Base-by-base conservation (phyloP, 106 monocot species). In the Xerophyta viscosa region DNA sequence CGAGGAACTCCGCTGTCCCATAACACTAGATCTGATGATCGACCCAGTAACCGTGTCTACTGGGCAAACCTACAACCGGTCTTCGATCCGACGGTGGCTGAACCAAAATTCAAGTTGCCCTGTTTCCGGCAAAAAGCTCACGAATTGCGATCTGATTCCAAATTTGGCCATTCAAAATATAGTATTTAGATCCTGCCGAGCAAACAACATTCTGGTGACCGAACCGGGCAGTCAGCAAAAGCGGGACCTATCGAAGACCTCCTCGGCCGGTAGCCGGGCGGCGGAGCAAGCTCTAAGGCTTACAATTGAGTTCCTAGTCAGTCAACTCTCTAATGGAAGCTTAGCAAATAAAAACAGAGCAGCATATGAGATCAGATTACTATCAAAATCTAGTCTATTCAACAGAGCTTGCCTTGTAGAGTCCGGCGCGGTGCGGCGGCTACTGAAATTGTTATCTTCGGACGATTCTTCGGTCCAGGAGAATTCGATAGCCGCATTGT, bases 41-140 rank as follows among this genome's bases (percentile, higher is more conserved):
- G 88, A 96, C 37, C 89, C 96, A 0, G 96, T 96, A 17, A 89
- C 77, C 12, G 60, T 96, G 6, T 63, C 68, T 24, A 85, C 96
- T 1, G 96, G 96, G 3, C 89, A 85, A 43, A 96, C 96, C n/a
- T 96, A 89, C 57, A 80, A 89, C 52, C 78, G 96, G 3, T 24
- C 33, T 1, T 96, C 96, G 2, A 96, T 96, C 54, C 19, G 42
- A 15, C 59, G 57, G 36, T 96, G 96, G 96, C 41, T 96, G 24
- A 68, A 74, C 15, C 44, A 7, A 15, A 39, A 66, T 45, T 58
- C 8, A 25, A 82, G 65, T 24, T 96, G 96, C 57, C 96, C 96
- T 0, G 82, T 96, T 9, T 89, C 89, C 46, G 85, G 85, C 25
- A 65, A 82, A 53, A 59, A 60, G 54, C 73, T 96, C 2, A 1